Evolutionary conservation across 2,329 filamentous ascomycete species (phyloP).

Genomic region (Xylariaceae sp.): DNA sequence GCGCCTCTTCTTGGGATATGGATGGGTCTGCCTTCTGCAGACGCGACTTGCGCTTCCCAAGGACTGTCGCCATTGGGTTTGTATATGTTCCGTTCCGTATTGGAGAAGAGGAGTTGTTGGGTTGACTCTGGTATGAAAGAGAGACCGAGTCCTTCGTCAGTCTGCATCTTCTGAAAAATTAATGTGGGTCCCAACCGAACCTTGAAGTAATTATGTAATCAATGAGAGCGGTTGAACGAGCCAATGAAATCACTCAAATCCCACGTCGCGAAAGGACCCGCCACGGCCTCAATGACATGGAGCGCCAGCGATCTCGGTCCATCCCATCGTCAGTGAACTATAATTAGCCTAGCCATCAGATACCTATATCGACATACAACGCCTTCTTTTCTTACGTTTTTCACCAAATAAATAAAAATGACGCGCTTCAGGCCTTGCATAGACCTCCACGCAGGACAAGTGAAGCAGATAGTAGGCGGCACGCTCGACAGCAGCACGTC

Average conservation of each 20-base stretch:
- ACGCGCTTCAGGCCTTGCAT: constrained; percentile 95
- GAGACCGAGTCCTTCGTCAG: neutral
- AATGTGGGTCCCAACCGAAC: constrained; percentile 12
- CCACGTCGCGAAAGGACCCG: too few relatives aligned
- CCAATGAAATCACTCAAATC: too few relatives aligned
- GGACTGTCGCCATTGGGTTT: constrained; percentile 39
- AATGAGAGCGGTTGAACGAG: too few relatives aligned
- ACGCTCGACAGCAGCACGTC: constrained; percentile 68
- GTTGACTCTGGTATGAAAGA: neutral
- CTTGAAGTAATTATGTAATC: too few relatives aligned
- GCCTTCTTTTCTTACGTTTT: too few relatives aligned
- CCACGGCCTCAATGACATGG: too few relatives aligned
- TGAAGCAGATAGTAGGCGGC: constrained; percentile 97
- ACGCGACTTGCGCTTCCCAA: constrained; percentile 49
- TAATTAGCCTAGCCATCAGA: neutral
- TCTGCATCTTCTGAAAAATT: constrained; percentile 12
- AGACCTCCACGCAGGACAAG: constrained; percentile 92
- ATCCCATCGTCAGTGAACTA: constrained; percentile 13
- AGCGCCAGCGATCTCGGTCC: neutral
- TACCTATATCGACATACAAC: neutral
- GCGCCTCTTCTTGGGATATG: constrained; percentile 50
- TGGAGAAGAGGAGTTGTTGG: neutral
- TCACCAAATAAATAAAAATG: constrained; percentile 50
- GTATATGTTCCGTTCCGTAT: neutral
- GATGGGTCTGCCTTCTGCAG: constrained; percentile 27